A percentile compares a stretch with the other conserved stretches of the same genome.
These are phyloP conservation scores for Aspergillus cristatus DNA, from an alignment of 495 filamentous ascomycete genomes.

Conservation along the genomic window DNA sequence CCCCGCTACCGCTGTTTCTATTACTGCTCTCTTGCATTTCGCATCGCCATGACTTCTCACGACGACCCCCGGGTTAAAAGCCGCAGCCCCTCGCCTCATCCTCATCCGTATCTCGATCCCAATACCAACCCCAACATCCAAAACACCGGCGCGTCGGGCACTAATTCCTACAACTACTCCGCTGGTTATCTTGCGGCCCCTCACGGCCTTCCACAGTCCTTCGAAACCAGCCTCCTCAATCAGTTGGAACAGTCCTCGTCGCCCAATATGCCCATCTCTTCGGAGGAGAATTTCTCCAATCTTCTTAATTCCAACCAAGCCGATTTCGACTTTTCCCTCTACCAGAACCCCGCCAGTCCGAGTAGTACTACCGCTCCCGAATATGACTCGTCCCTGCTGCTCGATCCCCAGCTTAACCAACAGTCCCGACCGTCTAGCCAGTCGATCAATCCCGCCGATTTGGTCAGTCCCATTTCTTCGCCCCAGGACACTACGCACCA, in stretches of 20 bases:
- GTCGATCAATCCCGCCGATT: slow-evolving; percentile 52
- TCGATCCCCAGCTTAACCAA: slow-evolving; percentile 38
- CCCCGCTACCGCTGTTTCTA: too few species aligned
- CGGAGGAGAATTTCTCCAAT: slow-evolving; percentile 32
- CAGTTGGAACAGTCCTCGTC: slow-evolving; percentile 23
- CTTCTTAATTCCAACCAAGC: slow-evolving; percentile 26
- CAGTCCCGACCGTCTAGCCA: slow-evolving; percentile 32
- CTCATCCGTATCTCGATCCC: slow-evolving; percentile 27
- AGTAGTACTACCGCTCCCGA: slow-evolving; percentile 23
- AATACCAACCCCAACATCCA: slow-evolving; percentile 18
- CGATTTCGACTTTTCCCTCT: slow-evolving; percentile 34
- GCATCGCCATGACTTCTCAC: slow-evolving; percentile 27
- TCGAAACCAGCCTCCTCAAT: slow-evolving; percentile 26
- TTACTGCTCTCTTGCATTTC: too few species aligned
- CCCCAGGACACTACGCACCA: slow-evolving; percentile 55
- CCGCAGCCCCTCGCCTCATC: slow-evolving; percentile 35
- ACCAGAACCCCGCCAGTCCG: slow-evolving; percentile 25
- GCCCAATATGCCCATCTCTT: slow-evolving; percentile 14
- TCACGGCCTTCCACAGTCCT: slow-evolving; percentile 22
- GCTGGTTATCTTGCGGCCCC: slow-evolving; percentile 21
- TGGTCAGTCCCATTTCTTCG: slow-evolving; percentile 64
- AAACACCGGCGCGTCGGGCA: slow-evolving; percentile 13
- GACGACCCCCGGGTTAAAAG: slow-evolving; percentile 23
- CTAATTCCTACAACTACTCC: slow-evolving; percentile 26
- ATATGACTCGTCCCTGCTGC: slow-evolving; percentile 31